phyloP scores from a whole-genome alignment of 2,329 filamentous ascomycete genomes.

The Achaetomium macrosporum region DNA sequence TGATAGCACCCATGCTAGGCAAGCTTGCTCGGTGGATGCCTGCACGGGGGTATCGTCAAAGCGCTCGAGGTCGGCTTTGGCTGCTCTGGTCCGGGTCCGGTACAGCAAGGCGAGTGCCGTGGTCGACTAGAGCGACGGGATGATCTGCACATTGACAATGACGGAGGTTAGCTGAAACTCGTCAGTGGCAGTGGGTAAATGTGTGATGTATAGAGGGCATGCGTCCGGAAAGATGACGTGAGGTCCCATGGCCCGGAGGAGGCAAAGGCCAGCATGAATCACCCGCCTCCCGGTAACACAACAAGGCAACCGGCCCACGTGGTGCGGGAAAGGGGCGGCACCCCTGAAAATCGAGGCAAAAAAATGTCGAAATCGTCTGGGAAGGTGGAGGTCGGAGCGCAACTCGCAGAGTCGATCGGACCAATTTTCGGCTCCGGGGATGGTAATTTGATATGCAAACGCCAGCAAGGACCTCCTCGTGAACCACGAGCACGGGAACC shows the following conservation, averaged over 20 bases:
- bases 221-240: neutral
- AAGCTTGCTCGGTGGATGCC: constrained; percentile 31
- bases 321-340: neutral
- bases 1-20: constrained; percentile 62
- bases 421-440: too few relatives aligned
- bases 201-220: neutral
- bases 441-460: too few relatives aligned
- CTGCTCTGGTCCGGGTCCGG: constrained; percentile 1
- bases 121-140: neutral
- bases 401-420: too few relatives aligned
- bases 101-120: constrained; percentile 1
- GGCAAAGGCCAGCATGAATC: neutral
- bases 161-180: neutral
- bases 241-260: neutral
- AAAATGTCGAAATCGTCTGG: too few relatives aligned
- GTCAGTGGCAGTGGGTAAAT: neutral
- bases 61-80: neutral
- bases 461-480: too few relatives aligned
- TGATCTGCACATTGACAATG: neutral
- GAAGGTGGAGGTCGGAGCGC: too few relatives aligned
- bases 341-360: neutral
- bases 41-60: constrained; percentile 2
- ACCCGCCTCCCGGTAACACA: neutral
- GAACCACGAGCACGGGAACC: too few relatives aligned
- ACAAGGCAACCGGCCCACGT: neutral